A percentile compares a stretch with the other conserved stretches of the same genome.
phyloP scores from a whole-genome alignment of 208 protist genomes.

The Acanthamoeba healyi region DNA sequence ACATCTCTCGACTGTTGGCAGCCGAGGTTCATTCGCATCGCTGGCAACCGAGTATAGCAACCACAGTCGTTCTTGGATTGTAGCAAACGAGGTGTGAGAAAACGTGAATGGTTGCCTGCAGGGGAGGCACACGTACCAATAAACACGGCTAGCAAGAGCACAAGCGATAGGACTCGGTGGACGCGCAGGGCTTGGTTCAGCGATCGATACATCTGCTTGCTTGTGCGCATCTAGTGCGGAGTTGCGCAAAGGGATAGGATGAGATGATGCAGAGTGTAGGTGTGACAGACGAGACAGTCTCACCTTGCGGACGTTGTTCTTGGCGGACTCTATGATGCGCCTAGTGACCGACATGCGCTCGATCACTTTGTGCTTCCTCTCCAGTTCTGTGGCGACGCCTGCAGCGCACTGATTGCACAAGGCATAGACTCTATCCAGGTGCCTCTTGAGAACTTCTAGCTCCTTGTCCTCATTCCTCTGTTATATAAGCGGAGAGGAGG shows the following conservation, averaged over 20 bases:
- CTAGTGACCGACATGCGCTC: slow-evolving; percentile 19
- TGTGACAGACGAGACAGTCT: not conserved
- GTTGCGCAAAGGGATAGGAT: not conserved
- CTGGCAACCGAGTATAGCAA: not conserved
- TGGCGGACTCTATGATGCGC: slow-evolving; percentile 10
- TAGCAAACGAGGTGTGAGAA: not conserved
- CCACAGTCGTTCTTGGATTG: not conserved
- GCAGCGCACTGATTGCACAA: not conserved
- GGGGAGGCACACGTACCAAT: not conserved
- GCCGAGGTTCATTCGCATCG: not conserved
- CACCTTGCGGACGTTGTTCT: slow-evolving; percentile 34
- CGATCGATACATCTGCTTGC: not conserved
- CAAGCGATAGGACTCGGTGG: not conserved
- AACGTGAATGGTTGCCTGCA: too few species aligned
- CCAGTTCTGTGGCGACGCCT: not conserved
- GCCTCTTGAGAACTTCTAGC: not conserved
- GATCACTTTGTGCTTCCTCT: slow-evolving; percentile 14
- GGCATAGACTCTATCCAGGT: not conserved
- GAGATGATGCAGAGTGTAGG: not conserved
- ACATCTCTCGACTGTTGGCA: not conserved
- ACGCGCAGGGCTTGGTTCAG: not conserved
- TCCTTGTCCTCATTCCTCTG: slow-evolving; percentile 36
- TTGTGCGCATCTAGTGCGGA: slow-evolving; percentile 8
- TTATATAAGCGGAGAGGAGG: not conserved
- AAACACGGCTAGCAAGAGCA: not conserved